Conservation (phyloP, 192 early-diverging fungal genomes). For the Rhizoclosmatium sp. region DNA sequence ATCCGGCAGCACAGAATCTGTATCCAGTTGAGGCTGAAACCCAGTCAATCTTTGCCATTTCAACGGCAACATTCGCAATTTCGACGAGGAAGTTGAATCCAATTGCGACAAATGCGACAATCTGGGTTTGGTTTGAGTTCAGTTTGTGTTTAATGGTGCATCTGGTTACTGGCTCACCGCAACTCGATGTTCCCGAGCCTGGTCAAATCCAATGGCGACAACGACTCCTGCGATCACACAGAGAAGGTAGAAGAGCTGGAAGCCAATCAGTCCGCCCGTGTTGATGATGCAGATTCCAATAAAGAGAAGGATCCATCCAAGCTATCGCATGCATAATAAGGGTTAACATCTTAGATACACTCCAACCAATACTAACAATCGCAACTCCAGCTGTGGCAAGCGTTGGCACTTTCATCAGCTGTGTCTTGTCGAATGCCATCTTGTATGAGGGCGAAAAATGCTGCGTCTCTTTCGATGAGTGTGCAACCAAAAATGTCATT, state of each 20-base stretch:
- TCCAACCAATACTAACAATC: neutral
- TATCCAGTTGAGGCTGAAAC: conserved; percentile 4
- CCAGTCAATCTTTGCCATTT: neutral
- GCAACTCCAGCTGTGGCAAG: conserved; percentile 10
- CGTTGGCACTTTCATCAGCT: conserved; percentile 5
- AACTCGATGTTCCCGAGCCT: conserved; percentile 31
- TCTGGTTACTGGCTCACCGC: conserved; percentile 30
- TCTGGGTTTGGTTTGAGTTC: conserved; percentile 14
- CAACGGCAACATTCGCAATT: conserved; percentile 24
- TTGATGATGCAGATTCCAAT: conserved; percentile 40
- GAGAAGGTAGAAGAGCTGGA: conserved; percentile 38
- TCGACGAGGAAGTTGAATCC: conserved; percentile 41
- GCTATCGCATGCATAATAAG: conserved; percentile 1
- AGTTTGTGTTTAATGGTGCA: neutral
- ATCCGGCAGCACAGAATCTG: conserved; percentile 32
- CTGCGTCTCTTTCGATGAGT: too few relatives aligned
- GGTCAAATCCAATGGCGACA: conserved; percentile 13
- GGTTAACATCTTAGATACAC: neutral
- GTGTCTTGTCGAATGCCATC: conserved; percentile 11
- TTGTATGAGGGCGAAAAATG: neutral
- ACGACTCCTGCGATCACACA: conserved; percentile 26
- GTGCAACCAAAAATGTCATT: too few relatives aligned
- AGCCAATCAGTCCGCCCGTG: conserved; percentile 6
- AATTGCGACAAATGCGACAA: conserved; percentile 43
- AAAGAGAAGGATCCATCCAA: conserved; percentile 47